phyloP scores from a whole-genome alignment of 106 monocot genomes.

The Iris macrosiphon region DNA sequence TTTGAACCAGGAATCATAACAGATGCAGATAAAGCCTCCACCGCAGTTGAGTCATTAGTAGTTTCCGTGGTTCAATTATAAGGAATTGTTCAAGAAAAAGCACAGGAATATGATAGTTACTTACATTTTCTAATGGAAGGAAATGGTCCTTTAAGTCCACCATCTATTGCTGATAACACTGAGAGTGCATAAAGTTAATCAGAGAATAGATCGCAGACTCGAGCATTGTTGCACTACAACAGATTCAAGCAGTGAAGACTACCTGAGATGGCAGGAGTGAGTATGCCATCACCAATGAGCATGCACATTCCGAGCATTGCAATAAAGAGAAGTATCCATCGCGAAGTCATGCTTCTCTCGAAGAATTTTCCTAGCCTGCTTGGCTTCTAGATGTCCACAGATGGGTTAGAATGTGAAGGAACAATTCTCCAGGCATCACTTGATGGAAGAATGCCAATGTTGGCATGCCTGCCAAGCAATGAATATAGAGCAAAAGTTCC shows the following conservation, averaged over 20 bases:
- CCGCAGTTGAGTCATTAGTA: slow-evolving; percentile 30
- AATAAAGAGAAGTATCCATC: slow-evolving; percentile 49
- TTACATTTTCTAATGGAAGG: slow-evolving; percentile 58
- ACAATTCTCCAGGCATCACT: slow-evolving; percentile 6
- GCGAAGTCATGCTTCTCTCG: slow-evolving; percentile 42
- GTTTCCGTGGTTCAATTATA: not conserved
- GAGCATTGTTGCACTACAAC: not conserved
- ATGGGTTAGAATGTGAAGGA: not conserved
- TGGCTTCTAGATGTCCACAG: not conserved
- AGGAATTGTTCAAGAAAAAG: not conserved
- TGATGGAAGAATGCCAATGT: slow-evolving; percentile 57
- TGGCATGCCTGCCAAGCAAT: slow-evolving; percentile 55
- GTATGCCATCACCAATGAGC: slow-evolving; percentile 90
- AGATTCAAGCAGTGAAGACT: too few relatives aligned
- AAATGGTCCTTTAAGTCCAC: slow-evolving; percentile 64
- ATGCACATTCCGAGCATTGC: slow-evolving; percentile 77
- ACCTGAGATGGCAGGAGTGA: slow-evolving; percentile 90
- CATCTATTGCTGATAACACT: slow-evolving; percentile 80
- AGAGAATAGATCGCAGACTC: not conserved
- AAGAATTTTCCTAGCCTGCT: slow-evolving; percentile 42
- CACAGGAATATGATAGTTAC: not conserved
- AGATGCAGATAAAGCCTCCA: slow-evolving; percentile 50
- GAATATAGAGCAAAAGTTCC: slow-evolving; percentile 87
- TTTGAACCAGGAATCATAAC: slow-evolving; percentile 69
- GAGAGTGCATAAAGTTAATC: not conserved